Evolutionary conservation across 495 filamentous ascomycete genomes (phyloP).

Genomic region (Neurospora discreta): DNA sequence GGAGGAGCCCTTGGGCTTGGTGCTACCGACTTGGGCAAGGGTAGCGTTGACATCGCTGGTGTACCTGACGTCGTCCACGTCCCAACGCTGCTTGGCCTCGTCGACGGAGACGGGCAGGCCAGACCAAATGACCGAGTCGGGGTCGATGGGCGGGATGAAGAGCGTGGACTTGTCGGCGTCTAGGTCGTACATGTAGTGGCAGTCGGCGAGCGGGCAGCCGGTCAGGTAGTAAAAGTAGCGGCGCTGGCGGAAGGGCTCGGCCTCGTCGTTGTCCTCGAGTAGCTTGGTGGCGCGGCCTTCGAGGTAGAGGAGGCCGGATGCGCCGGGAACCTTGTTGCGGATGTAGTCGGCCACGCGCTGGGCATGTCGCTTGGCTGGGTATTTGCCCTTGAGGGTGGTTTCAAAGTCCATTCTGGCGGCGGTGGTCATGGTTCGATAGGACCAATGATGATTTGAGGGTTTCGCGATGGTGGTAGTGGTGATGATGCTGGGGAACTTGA

Average conservation of each 20-base stretch:
- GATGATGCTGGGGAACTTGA: background rate
- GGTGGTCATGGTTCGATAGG: background rate
- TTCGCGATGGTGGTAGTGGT: background rate
- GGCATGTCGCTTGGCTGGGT: conserved; percentile 89
- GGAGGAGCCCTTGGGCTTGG: conserved; percentile 31
- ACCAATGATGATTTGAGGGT: background rate
- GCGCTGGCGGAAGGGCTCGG: conserved; percentile 72
- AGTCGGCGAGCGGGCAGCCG: conserved; percentile 74
- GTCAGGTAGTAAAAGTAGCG: conserved; percentile 93
- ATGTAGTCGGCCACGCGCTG: conserved; percentile 71
- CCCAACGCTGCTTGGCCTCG: conserved; percentile 67
- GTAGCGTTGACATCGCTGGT: conserved; percentile 59
- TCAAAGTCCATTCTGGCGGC: conserved; percentile 20
- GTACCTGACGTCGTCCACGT: conserved; percentile 67
- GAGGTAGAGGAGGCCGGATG: conserved; percentile 66
- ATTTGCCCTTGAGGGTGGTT: conserved; percentile 53
- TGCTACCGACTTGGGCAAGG: conserved; percentile 36
- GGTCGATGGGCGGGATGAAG: conserved; percentile 83
- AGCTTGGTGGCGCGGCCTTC: conserved; percentile 71
- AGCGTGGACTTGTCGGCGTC: conserved; percentile 61
- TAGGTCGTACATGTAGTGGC: conserved; percentile 72
- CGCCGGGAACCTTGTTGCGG: conserved; percentile 43
- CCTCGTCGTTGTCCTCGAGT: conserved; percentile 74
- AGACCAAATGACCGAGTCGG: conserved; percentile 90
- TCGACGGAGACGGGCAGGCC: conserved; percentile 68